A percentile compares a stretch with the other conserved stretches of the same genome.
These are phyloP conservation scores for Mrakiaceae sp. DNA, from an alignment of 1,284 basidiomycete species.

Conservation along the genomic window DNA sequence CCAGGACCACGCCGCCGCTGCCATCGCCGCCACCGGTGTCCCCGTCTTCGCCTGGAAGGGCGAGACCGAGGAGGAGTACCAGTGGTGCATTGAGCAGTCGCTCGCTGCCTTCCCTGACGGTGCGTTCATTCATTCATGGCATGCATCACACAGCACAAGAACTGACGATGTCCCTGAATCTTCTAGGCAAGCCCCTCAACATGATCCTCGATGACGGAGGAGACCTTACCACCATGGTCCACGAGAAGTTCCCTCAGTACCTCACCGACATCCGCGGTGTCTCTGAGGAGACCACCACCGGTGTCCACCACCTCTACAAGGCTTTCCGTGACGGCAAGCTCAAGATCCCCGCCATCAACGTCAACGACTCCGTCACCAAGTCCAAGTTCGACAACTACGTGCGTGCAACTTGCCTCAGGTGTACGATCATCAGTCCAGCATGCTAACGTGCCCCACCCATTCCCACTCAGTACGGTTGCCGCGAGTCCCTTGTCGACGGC, in stretches of 20 bases:
- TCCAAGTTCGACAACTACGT: slow-evolving; percentile 78
- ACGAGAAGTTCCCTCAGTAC: slow-evolving; percentile 90
- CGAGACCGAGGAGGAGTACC: slow-evolving; percentile 98
- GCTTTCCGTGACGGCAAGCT: slow-evolving; percentile 89
- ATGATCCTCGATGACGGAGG: slow-evolving; percentile 99
- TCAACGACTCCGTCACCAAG: slow-evolving; percentile 99
- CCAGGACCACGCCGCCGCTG: slow-evolving; percentile 96
- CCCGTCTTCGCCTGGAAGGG: slow-evolving; percentile 99
- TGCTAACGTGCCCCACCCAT: slow-evolving; percentile 42
- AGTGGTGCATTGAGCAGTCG: slow-evolving; percentile 97
- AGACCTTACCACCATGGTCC: slow-evolving; percentile 88
- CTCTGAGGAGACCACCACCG: slow-evolving; percentile 98
- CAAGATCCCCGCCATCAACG: slow-evolving; percentile 98
- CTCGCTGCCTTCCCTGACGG: slow-evolving; percentile 59
- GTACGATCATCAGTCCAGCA: too few relatives aligned
- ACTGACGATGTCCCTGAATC: slow-evolving; percentile 30
- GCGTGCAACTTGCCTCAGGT: slow-evolving; percentile 10
- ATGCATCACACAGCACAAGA: neutral
- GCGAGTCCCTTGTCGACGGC: slow-evolving; percentile 98
- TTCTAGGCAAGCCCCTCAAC: slow-evolving; percentile 69
- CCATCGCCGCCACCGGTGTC: slow-evolving; percentile 94
- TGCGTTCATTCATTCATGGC: neutral
- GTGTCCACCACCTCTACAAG: slow-evolving; percentile 99
- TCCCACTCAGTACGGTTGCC: slow-evolving; percentile 74
- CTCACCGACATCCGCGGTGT: slow-evolving; percentile 76